These are phyloP conservation scores for Hypsizygus ulmarius DNA, from an alignment of 1,284 basidiomycete genomes.

Conservation along the genomic window DNA sequence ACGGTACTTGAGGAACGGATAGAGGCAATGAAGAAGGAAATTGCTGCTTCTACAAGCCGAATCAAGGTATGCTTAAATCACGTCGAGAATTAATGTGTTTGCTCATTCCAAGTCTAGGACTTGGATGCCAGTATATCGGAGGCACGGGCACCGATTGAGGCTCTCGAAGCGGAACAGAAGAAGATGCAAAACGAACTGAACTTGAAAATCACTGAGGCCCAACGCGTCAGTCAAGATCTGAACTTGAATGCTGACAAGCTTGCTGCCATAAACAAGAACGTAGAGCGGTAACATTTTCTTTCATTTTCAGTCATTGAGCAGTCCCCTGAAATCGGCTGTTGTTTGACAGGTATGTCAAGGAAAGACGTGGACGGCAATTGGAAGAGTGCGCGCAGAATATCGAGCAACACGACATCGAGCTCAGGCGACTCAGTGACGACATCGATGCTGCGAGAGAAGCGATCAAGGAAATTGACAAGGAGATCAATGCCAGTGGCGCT, in stretches of 20 bases:
- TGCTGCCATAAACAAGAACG: constrained; percentile 53
- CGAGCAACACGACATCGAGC: constrained; percentile 55
- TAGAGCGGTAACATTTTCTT: constrained; percentile 54
- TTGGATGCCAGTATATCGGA: constrained; percentile 63
- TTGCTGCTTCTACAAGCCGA: constrained; percentile 38
- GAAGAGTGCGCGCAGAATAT: constrained; percentile 63
- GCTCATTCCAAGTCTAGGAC: constrained; percentile 42
- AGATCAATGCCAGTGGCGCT: constrained; percentile 71
- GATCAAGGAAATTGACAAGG: constrained; percentile 60
- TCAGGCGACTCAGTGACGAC: constrained; percentile 52
- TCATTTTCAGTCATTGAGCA: neutral
- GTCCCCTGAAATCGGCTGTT: constrained; percentile 5
- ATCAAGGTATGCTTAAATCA: constrained; percentile 42
- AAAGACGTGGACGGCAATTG: constrained; percentile 63
- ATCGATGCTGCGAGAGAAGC: constrained; percentile 55
- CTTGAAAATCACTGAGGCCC: constrained; percentile 49
- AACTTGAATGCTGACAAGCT: constrained; percentile 67
- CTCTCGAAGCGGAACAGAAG: constrained; percentile 61
- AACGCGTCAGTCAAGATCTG: constrained; percentile 58
- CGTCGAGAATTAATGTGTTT: constrained; percentile 8
- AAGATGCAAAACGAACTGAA: constrained; percentile 53
- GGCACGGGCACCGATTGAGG: constrained; percentile 66
- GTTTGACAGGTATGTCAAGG: constrained; percentile 64
- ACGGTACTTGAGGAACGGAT: constrained; percentile 60
- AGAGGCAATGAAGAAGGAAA: constrained; percentile 60